Percentiles rank a stretch among this genome's conserved stretches.
phyloP scores from a whole-genome alignment of 2,329 filamentous ascomycete species.

The Cytospora paraplurivora region DNA sequence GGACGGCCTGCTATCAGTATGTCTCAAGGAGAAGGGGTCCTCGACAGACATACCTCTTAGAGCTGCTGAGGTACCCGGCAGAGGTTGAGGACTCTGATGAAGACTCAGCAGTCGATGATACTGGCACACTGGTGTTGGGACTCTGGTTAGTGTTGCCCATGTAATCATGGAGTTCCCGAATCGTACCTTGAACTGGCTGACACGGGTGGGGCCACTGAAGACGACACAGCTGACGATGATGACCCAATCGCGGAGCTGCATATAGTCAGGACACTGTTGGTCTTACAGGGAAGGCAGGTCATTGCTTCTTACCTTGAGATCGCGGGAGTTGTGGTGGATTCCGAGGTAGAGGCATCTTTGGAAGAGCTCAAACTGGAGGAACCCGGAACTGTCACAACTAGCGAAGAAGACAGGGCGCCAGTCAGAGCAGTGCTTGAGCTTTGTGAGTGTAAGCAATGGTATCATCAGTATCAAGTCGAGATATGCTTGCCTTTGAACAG shows the following conservation, averaged over 20 bases:
- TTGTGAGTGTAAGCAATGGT: background rate
- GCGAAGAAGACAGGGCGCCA: background rate
- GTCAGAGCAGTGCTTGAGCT: conserved; percentile 1
- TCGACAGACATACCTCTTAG: conserved; percentile 8
- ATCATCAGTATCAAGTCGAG: background rate
- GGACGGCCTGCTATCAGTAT: background rate
- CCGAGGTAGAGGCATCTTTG: background rate
- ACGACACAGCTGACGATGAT: background rate
- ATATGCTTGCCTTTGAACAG: background rate
- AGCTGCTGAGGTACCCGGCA: background rate
- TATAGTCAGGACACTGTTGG: background rate
- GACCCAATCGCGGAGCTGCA: background rate
- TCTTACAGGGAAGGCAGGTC: background rate
- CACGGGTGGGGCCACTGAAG: conserved; percentile 1
- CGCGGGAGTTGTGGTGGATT: background rate
- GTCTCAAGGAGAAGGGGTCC: too few species aligned
- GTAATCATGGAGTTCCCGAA: background rate
- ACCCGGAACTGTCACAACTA: conserved; percentile 7
- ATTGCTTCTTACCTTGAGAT: conserved; percentile 7
- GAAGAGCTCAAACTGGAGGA: conserved; percentile 6
- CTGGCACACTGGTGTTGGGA: background rate
- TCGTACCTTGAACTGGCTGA: conserved; percentile 10
- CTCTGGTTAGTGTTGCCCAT: background rate
- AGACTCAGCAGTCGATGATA: background rate
- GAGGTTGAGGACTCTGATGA: background rate